Base-by-base conservation (phyloP, 2,329 filamentous ascomycete species). In the Lojkania enalia region DNA sequence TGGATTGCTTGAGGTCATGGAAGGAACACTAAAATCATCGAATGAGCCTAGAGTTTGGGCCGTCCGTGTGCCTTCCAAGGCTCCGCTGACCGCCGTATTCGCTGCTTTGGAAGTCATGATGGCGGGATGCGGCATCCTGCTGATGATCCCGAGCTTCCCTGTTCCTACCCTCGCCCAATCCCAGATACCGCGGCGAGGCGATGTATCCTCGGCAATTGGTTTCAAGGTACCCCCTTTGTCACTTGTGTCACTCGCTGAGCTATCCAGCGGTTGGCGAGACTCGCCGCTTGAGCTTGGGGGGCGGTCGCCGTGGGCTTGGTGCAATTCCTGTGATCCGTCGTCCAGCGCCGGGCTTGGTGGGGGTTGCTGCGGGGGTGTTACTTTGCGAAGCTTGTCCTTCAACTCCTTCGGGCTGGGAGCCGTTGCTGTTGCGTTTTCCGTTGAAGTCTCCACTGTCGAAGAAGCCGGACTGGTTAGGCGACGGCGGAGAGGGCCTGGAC, bases 381-480 rank as follows among this genome's bases (percentile, higher is more conserved):
- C 53, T 44, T 38, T 58, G 41, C 49, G 55, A 33, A 58, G 52
- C 51, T 51, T 64, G 53, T 63, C 52, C 50, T 46, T 51, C 54
- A 52, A 45, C 48, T 57, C 46, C 41, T 49, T 61, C 48, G 59
- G 64, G 39, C 50, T 64, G 9, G 55, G 52, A 20, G 51, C 58
- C 45, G 46, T 62, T 30, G 57, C 65, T 40, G 51, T 55, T 36
- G 57, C 63, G 42, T 57, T 60, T 42, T 68, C 63, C 42, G 52
- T 61, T 38, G 60, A 64, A 37, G 58, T 67, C 44, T 54, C 55
- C 46, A 66, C 61, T 39, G 63, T 69, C 35, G 64, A 64, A 47
- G 55, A 62, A 52, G 57, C 63, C 41, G 63, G 66, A 51, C 60
- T 63, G 42, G 64, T 68, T 41, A 67, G 60, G 53, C 62, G 60